A percentile compares a stretch with the other conserved stretches of the same genome.
Evolutionary conservation across 495 filamentous ascomycete species (phyloP).

Genomic region (Penicillium crystallinum): DNA sequence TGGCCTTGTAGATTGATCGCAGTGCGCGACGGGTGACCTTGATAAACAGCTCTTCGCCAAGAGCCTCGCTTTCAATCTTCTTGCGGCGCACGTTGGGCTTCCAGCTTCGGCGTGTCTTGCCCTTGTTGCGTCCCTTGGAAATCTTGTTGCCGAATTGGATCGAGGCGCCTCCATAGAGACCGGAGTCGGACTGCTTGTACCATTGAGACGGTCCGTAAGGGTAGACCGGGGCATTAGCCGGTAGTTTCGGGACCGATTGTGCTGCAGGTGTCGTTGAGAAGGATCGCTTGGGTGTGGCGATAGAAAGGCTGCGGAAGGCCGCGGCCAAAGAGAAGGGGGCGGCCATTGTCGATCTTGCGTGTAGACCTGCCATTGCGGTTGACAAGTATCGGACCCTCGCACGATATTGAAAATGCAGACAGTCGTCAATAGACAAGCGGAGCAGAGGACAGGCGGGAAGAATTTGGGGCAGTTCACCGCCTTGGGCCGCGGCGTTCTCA

Average conservation of each 20-base stretch:
- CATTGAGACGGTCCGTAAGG: constrained; percentile 72
- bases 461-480: constrained; percentile 43
- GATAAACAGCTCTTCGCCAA: constrained; percentile 62
- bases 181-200: constrained; percentile 84
- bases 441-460: constrained; percentile 17
- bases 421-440: constrained; percentile 3
- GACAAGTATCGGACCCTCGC: neutral
- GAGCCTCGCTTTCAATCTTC: constrained; percentile 63
- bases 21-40: constrained; percentile 72
- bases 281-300: constrained; percentile 36
- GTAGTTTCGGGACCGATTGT: constrained; percentile 32
- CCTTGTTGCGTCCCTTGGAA: constrained; percentile 61
- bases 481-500: constrained; percentile 30
- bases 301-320: constrained; percentile 40
- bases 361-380: constrained; percentile 31
- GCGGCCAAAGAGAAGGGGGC: constrained; percentile 35
- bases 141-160: constrained; percentile 94
- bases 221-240: constrained; percentile 61
- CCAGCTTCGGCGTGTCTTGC: constrained; percentile 84
- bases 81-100: constrained; percentile 80
- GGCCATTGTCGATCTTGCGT: constrained; percentile 28
- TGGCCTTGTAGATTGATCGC: constrained; percentile 79
- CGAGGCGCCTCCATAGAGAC: constrained; percentile 71
- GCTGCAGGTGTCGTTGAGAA: constrained; percentile 38
- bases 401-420: constrained; percentile 1